Evolutionary conservation across 139 green algal genomes (phyloP), one percentile per base, ranked within the genome.

Genomic region (Haematococcus lacustris): DNA sequence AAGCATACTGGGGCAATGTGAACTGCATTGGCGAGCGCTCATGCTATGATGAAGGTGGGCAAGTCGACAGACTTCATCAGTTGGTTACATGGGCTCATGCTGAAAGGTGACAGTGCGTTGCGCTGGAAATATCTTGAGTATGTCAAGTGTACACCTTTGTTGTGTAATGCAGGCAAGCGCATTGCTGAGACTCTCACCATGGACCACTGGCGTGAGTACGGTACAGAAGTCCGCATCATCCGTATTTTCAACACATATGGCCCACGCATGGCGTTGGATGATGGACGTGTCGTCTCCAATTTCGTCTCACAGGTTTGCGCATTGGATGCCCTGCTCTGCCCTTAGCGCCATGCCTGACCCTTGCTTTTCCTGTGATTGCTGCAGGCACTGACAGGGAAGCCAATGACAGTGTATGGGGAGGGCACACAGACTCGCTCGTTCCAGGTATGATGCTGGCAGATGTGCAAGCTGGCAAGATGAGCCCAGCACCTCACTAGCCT

Each of bases 161-260:
- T n/a, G n/a, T n/a, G n/a, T 53, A 17, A 9, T 53, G 62, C 82
- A 90, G 91, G 95, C 70, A 99, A 99, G 83, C 88, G 95, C 38
- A 91, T 93, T 28, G 95, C 94, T n/a, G 95, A 99, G 87, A 96
- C 88, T 7, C 80, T 98, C 43, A 88, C 87, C 13, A 97, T 98
- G 84, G 94, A 98, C 82, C 98, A 98, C 87, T 74, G 96, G 76
- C 79, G 93, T 21, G 92, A 97, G 82, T 93, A 98, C 76, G 74
- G 72, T 68, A 57, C 92, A 37, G 88, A 71, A 28, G 87, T 96
- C 28, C 92, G 95, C 60, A 96, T 99, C 68, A 90, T 97, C 61
- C 91, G 95, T 68, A 99, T 99, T 77, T 99, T 99, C 93, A 99
- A 99, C 89, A 99, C 95, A 0, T 98, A 97, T 71, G 92, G 95